Evolutionary conservation across 176 grass and related monocot genomes (phyloP), one percentile per base, ranked within the genome.

Genomic region (Calamus simplicifolius): DNA sequence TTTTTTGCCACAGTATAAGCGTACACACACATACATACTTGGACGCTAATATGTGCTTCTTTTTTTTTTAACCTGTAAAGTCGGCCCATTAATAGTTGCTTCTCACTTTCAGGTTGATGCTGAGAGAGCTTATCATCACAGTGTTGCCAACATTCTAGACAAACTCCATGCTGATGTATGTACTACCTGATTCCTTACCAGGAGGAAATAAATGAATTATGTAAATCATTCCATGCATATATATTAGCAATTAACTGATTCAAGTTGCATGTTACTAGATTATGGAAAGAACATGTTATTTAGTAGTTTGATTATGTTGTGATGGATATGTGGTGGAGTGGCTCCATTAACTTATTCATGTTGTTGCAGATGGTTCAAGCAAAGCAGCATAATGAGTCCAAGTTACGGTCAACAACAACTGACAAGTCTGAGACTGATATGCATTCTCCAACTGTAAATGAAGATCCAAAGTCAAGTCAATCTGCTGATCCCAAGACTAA

Each of bases 91-190:
- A 35, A 23, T 21, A 31, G 5, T 38, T 54, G 26, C 3, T 67
- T 19, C 21, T 48, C 21, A 48, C 50, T 54, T 79, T 7, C 69
- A 97, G 93, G 93, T 97, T 78, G 93, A 91, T 80, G 93, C 93
- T 48, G 93, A 97, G 74, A 91, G 81, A 82, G 58, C 62, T 61
- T 97, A 91, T 79, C 87, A 97, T 85, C 83, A 92, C 50, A 91
- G 66, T 75, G 87, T 77, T 64, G 84, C 93, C 56, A 75, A 68
- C 78, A 97, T 97, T 73, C 73, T 97, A 54, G 83, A 91, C 71
- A 91, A 88, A 64, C 93, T 97, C 56, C 86, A 85, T 59, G 71
- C 88, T 78, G 87, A 97, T 77, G 93, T 97, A 73, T 13, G 35
- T 43, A 43, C 35, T 13, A 43, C 35, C 12, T 43, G 8, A 10